Percentiles rank a stretch among this genome's conserved stretches.
Evolutionary conservation across 805 yeast genomes (phyloP).

Genomic region (Yarrowia yakushimensis): DNA sequence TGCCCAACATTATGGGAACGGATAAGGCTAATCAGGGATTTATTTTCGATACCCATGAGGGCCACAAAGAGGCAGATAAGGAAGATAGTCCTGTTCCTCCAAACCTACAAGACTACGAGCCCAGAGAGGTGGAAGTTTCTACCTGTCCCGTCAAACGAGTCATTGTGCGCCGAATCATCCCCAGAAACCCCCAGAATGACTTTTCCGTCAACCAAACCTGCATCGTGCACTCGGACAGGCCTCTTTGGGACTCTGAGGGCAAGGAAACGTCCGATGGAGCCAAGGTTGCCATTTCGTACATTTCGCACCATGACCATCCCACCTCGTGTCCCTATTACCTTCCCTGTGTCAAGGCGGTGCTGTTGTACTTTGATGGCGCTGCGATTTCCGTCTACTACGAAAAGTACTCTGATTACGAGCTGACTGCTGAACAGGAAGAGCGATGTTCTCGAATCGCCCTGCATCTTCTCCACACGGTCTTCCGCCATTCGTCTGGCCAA

Average conservation of each 20-base stretch:
- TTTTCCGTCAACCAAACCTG: constrained; percentile 83
- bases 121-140: constrained; percentile 26
- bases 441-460: constrained; percentile 79
- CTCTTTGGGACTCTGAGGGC: constrained; percentile 25
- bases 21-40: constrained; percentile 5
- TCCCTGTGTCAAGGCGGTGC: constrained; percentile 78
- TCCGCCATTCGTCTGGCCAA: constrained; percentile 79
- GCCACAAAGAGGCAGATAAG: not conserved
- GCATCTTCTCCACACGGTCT: constrained; percentile 72
- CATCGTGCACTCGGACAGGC: constrained; percentile 40
- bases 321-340: constrained; percentile 80
- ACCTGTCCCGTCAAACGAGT: constrained; percentile 31
- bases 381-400: constrained; percentile 70
- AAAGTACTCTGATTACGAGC: constrained; percentile 46
- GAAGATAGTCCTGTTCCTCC: not conserved
- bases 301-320: constrained; percentile 62
- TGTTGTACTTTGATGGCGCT: constrained; percentile 46
- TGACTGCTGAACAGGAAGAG: constrained; percentile 37
- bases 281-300: constrained; percentile 58
- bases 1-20: constrained; percentile 13
- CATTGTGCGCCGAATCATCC: constrained; percentile 82
- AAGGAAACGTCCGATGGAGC: constrained; percentile 33
- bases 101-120: constrained; percentile 27
- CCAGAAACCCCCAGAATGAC: constrained; percentile 86
- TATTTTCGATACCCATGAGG: constrained; percentile 10